Evolutionary conservation across 352 stramenopile genomes (phyloP).

Genomic region (Lagenidium giganteum): DNA sequence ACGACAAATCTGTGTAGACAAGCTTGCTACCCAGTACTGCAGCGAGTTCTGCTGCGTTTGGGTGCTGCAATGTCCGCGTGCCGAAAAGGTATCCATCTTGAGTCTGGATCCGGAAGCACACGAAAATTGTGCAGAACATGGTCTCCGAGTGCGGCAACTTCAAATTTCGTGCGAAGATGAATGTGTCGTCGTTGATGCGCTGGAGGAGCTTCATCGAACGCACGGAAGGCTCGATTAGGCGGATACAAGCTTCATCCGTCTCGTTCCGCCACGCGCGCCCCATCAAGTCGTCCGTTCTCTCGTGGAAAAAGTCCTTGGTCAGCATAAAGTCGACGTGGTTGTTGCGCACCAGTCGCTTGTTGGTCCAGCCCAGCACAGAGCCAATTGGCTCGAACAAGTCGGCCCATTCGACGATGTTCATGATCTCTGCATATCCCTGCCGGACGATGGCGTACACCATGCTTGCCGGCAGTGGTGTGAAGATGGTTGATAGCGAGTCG

Average conservation of each 20-base stretch:
- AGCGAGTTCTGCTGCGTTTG: too few species aligned
- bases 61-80: background rate
- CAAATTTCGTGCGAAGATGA: conserved; percentile 16
- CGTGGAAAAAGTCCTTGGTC: conserved; percentile 34
- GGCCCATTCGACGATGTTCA: conserved; percentile 5
- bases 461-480: background rate
- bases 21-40: conserved; percentile 7
- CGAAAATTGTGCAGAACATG: conserved; percentile 9
- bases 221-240: conserved; percentile 19
- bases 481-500: too few species aligned
- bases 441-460: conserved; percentile 6
- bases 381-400: conserved; percentile 1
- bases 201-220: conserved; percentile 34
- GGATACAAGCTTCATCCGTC: conserved; percentile 10
- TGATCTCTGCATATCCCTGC: conserved; percentile 14
- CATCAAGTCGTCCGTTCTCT: conserved; percentile 18
- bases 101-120: conserved; percentile 8
- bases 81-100: conserved; percentile 7
- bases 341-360: conserved; percentile 27
- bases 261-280: conserved; percentile 26
- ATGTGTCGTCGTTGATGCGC: conserved; percentile 14
- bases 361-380: conserved; percentile 33
- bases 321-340: conserved; percentile 42
- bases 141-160: conserved; percentile 7
- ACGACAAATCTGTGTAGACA: conserved; percentile 6